Evolutionary conservation across 257 asterid genomes (phyloP).

Genomic region (Nicotiana paniculata): DNA sequence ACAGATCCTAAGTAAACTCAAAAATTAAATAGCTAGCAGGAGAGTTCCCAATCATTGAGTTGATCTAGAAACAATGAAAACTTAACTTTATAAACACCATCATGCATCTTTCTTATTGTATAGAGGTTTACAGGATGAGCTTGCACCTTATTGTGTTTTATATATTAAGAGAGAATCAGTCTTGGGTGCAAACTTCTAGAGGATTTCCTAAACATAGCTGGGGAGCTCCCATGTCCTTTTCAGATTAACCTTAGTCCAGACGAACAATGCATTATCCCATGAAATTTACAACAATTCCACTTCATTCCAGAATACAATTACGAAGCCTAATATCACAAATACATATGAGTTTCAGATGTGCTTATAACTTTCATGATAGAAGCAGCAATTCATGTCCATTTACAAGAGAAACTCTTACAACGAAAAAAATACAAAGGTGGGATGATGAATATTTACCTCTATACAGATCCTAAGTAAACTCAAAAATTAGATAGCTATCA

Average conservation of each 20-base stretch:
- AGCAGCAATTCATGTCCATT: neutral
- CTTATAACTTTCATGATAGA: neutral
- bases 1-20: slow-evolving; percentile 3
- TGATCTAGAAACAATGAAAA: neutral
- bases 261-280: neutral
- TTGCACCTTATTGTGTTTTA: neutral
- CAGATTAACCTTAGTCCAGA: neutral
- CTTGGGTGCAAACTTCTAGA: neutral
- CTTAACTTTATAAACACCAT: neutral
- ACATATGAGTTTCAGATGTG: neutral
- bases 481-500: neutral
- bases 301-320: neutral
- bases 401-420: neutral
- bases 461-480: slow-evolving; percentile 1
- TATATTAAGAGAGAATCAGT: neutral
- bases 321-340: neutral
- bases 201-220: neutral
- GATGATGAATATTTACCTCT: neutral
- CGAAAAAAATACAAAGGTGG: neutral
- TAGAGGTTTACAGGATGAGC: neutral
- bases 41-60: neutral
- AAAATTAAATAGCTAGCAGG: neutral
- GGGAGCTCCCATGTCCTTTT: neutral
- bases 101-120: too few relatives aligned
- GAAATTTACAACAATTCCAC: neutral